phyloP scores from a whole-genome alignment of 2,329 filamentous ascomycete genomes.

The Cadophora gregata region DNA sequence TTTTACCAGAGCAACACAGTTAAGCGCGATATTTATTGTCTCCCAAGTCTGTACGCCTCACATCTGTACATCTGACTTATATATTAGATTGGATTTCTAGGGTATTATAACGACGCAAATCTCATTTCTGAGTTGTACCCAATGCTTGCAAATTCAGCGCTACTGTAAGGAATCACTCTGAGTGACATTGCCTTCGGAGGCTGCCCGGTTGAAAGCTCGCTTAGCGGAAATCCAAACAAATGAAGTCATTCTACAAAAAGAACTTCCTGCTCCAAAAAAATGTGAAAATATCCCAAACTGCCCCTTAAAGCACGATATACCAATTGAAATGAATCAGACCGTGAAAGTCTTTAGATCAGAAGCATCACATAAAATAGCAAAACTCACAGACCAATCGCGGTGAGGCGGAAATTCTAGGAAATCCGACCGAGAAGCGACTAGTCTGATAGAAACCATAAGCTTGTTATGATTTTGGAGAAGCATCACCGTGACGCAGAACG shows the following conservation, averaged over 20 bases:
- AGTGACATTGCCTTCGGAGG: no score
- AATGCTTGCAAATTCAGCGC: no score
- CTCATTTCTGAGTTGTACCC: no score
- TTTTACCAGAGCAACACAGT: slow-evolving; percentile 2
- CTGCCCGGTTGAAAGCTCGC: no score
- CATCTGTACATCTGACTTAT: no score
- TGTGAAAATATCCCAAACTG: no score
- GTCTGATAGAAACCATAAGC: not conserved
- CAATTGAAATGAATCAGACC: no score
- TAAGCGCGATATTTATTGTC: not conserved
- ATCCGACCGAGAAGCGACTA: not conserved
- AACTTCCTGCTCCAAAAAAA: not conserved
- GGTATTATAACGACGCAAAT: no score
- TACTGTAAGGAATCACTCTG: no score
- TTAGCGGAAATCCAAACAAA: not conserved
- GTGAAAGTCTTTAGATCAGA: not conserved
- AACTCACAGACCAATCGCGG: not conserved
- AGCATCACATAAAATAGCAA: not conserved
- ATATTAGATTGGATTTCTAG: no score
- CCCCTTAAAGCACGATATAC: no score
- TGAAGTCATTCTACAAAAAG: not conserved
- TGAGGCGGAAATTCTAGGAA: slow-evolving; percentile 1
- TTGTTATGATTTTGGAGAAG: not conserved
- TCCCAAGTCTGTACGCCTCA: no score
- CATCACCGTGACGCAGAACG: not conserved